Evolutionary conservation across 2,329 filamentous ascomycete genomes (phyloP), one percentile per base, ranked within the genome.

Genomic region (Verticillium albo-atrum): DNA sequence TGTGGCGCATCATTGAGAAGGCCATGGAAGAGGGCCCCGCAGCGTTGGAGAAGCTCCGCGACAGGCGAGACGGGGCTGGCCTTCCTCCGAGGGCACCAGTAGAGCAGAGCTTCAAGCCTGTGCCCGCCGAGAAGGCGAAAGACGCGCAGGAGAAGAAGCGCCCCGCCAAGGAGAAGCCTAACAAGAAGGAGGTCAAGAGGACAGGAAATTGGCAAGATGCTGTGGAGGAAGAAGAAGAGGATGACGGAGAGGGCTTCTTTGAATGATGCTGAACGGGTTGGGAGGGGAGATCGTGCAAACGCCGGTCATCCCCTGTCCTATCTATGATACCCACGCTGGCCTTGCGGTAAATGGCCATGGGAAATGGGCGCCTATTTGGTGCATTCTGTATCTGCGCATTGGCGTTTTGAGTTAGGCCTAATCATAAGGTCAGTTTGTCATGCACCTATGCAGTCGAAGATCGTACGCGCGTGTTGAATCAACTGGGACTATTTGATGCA

Each of bases 1-100:
- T 92, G 77, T 92, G 90, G 90, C 74, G 75, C 17, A 74, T 80
- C 15, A 81, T 94, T 20, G 88, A 90, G 74, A 78, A 83, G 67
- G 82, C 86, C 14, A 86, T 89, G 77, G 75, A 78, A 57, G 77
- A 85, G 37, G 86, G 86, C 6, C 76, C 70, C 3, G 65, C 75
- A 1, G 79, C 79, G 15, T 68, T 90, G 56, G 78, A 83, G 61
- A 74, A 70, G 57, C 67, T 90, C 55, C 78, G 86, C 56, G 84
- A 89, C 64, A 80, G 85, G 61, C 73, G 66, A 61, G 64, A 74
- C 27, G 66, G 67, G 17, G 35, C 60, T 65, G 71, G 62, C 66
- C 65, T 56, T 34, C 61, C 59, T 27, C 56, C 61, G 32, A 56
- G 56, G 42, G 42, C 61, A 57, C 53, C 47, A 12, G 51, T 47